phyloP scores from a whole-genome alignment of 805 yeast species.

The Metschnikowia corniflorae region DNA sequence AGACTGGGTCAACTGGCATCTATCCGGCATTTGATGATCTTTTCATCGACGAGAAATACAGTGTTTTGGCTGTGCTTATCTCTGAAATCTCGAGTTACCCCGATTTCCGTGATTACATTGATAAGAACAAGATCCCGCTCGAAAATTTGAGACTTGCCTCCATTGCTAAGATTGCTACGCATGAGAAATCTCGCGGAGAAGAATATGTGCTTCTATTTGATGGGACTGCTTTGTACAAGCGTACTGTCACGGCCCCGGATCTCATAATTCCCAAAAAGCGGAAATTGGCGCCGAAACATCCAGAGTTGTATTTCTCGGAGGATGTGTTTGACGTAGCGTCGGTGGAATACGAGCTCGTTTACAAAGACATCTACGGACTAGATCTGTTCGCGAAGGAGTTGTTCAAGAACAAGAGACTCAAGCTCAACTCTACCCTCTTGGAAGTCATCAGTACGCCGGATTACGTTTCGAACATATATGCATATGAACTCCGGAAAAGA shows the following conservation, averaged over 20 bases:
- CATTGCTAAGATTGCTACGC: conserved; percentile 6
- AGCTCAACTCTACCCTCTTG: conserved; percentile 22
- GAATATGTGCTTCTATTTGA: conserved; percentile 44
- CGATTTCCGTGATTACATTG: conserved; percentile 46
- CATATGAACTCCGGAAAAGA: conserved; percentile 51
- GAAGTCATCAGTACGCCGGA: conserved; percentile 16
- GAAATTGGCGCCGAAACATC: conserved; percentile 30
- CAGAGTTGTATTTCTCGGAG: conserved; percentile 25
- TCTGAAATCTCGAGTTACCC: conserved; percentile 41
- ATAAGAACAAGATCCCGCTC: conserved; percentile 28
- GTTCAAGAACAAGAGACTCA: conserved; percentile 30
- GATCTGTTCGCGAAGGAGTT: conserved; percentile 20
- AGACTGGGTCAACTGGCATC: conserved; percentile 14
- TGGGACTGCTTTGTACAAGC: conserved; percentile 50
- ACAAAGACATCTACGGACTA: conserved; percentile 30
- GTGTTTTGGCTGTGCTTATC: conserved; percentile 44
- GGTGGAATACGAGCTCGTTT: conserved; percentile 29
- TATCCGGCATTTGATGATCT: conserved; percentile 37
- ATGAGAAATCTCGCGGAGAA: conserved; percentile 12
- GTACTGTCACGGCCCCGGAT: conserved; percentile 24
- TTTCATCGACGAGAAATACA: conserved; percentile 45
- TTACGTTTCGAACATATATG: conserved; percentile 23
- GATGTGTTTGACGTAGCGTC: conserved; percentile 30
- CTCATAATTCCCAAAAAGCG: conserved; percentile 35
- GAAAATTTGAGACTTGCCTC: conserved; percentile 25